Base-by-base conservation (phyloP, 768 basidiomycete genomes). In the Leccinum aurantiacum region DNA sequence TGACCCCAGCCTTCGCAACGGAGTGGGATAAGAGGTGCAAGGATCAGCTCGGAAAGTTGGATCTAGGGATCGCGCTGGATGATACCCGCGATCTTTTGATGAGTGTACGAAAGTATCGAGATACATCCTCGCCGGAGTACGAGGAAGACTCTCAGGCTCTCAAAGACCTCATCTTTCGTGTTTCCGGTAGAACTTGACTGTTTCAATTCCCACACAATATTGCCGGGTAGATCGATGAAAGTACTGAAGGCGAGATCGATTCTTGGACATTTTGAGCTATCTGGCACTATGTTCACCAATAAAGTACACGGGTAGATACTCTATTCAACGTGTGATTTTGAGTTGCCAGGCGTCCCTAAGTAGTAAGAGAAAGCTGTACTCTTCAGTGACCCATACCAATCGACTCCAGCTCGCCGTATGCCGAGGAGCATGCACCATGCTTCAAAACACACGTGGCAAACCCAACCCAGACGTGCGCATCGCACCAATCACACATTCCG, bases 1-100 rank as follows among this genome's bases (percentile, higher is more conserved):
- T 70, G 70, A 56, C 63, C 44, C 37, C 58, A 3, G 54, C 61
- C 1, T 62, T 61, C 6, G 63, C 51, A 24, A 35, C 13, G 17
- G 53, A 51, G 15, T 72, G 68, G 69, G 57, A 64, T 22, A 46
- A 48, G 57, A 68, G 64, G 53, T 70, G 69, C 24, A 61, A 13
- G 46, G 57, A 58, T 19, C 69, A 66, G 49, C 60, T 72, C 1
- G 37, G 4, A 49, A 7, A 4, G 29, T 52, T 70, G 59, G 17
- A 33, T 19, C 46, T 71, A 44, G 60, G 54, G 22, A 52, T 54
- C 8, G 60, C 27, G 8, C 14, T 53, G 15, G 57, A 38, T 15
- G 9, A 27, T 19, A 35, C 31, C 17, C 8, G 17, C 4, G 52
- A 59, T 54, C 17, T 62, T 9, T 17, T 70, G 47, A 38, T 60